Conservation (phyloP, 441 rosid species). For the Adansonia gregorii region DNA sequence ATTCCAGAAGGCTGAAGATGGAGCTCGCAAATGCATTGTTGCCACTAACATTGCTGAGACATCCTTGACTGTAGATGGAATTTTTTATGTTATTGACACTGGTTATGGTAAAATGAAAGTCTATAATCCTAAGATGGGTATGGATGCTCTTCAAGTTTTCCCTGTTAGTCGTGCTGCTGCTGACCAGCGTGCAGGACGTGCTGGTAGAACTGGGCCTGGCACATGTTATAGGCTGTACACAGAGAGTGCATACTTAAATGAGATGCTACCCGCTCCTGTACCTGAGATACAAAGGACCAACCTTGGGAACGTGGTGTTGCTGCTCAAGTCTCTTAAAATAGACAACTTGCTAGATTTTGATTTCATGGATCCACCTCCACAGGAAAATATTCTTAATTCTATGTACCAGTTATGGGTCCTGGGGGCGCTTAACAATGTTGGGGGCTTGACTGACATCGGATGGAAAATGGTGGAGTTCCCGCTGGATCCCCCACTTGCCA, state of each 20-base stretch:
- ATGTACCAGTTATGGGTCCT: conserved; percentile 99
- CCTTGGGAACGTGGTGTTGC: conserved; percentile 90
- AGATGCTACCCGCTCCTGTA: conserved; percentile 89
- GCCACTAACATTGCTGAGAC: conserved; percentile 99
- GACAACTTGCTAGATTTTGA: conserved; percentile 93
- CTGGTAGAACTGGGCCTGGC: conserved; percentile 88
- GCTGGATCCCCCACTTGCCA: conserved; percentile 93
- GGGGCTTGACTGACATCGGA: conserved; percentile 81
- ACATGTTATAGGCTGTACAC: conserved; percentile 93
- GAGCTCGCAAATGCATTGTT: conserved; percentile 97
- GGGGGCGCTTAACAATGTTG: conserved; percentile 95
- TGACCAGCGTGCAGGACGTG: conserved; percentile 74
- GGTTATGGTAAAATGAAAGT: conserved; percentile 52
- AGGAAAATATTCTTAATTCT: conserved; percentile 94
- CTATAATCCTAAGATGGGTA: conserved; percentile 96
- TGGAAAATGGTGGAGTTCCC: conserved; percentile 99
- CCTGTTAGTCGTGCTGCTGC: conserved; percentile 97
- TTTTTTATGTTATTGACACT: conserved; percentile 90
- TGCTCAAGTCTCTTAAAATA: conserved; percentile 89
- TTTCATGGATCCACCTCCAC: conserved; percentile 99
- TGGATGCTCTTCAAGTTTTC: conserved; percentile 98
- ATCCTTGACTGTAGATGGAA: conserved; percentile 96
- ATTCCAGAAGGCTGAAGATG: conserved; percentile 92
- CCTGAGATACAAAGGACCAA: conserved; percentile 99
- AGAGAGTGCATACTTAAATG: conserved; percentile 87